Conservation (phyloP, 176 grass and related monocot species). For the Rhynchospora tenuis region DNA sequence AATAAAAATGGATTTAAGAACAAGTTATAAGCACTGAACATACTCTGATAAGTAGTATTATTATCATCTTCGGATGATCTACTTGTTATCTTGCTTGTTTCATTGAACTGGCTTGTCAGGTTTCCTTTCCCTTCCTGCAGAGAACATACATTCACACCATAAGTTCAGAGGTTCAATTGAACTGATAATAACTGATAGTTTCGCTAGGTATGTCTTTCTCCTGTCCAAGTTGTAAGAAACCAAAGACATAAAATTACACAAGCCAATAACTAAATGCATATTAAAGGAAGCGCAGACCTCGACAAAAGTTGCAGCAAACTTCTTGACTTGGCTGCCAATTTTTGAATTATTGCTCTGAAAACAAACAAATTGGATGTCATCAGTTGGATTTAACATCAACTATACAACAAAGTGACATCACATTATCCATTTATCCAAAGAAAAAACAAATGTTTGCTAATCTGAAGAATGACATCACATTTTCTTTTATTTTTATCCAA, state of each 20-base stretch:
- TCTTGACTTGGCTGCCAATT: neutral
- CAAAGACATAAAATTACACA: neutral
- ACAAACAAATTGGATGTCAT: constrained; percentile 15
- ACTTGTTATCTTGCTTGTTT: constrained; percentile 6
- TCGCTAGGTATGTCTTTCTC: neutral
- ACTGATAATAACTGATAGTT: neutral
- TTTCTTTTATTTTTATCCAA: neutral
- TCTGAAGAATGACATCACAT: neutral
- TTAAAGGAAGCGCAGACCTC: constrained; percentile 23
- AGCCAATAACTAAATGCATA: neutral
- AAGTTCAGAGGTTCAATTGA: neutral
- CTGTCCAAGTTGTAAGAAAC: neutral
- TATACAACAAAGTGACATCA: constrained; percentile 9
- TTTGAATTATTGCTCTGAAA: constrained; percentile 24
- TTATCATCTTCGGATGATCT: neutral
- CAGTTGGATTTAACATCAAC: neutral
- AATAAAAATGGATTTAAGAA: neutral
- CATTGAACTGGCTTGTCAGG: neutral
- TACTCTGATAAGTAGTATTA: constrained; percentile 12
- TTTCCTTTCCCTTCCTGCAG: constrained; percentile 20
- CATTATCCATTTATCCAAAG: neutral
- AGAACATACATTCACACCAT: neutral
- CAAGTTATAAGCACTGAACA: neutral
- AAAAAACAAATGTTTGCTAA: neutral
- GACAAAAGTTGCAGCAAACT: constrained; percentile 14